phyloP scores from a whole-genome alignment of 2,329 filamentous ascomycete species.

The Ilyonectria mors-panacis region DNA sequence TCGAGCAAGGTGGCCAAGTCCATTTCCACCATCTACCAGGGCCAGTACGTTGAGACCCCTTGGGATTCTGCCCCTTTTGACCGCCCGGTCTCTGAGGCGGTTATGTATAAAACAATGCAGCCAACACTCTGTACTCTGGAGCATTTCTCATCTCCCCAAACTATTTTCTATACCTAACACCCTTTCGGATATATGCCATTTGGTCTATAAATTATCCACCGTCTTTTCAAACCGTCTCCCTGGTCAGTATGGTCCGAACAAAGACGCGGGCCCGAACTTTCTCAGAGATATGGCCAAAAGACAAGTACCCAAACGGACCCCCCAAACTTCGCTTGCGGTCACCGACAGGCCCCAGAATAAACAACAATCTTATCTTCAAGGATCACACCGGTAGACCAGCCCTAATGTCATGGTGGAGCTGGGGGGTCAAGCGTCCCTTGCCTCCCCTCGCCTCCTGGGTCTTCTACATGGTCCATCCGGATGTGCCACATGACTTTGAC shows the following conservation, averaged over 20 bases:
- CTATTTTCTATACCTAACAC: too few species aligned
- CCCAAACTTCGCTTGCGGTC: neutral
- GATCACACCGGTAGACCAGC: slow-evolving; percentile 14
- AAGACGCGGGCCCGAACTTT: slow-evolving; percentile 7
- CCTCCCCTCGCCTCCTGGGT: slow-evolving; percentile 15
- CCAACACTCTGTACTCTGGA: too few species aligned
- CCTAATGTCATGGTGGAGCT: slow-evolving; percentile 12
- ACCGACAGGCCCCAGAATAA: neutral
- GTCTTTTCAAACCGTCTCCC: neutral
- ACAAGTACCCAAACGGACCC: slow-evolving; percentile 3
- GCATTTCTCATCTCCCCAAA: too few species aligned
- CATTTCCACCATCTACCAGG: too few species aligned
- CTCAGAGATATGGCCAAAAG: neutral
- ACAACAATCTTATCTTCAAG: slow-evolving; percentile 10
- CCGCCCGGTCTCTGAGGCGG: too few species aligned
- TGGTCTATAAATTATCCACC: neutral
- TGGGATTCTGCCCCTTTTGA: too few species aligned
- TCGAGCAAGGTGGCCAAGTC: too few species aligned
- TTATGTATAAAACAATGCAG: too few species aligned
- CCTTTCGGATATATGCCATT: too few species aligned
- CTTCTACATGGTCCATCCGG: slow-evolving; percentile 16
- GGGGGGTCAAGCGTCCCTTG: neutral
- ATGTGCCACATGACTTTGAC: slow-evolving; percentile 17
- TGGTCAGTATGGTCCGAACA: slow-evolving; percentile 17
- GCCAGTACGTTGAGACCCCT: too few species aligned